phyloP scores from a whole-genome alignment of 768 basidiomycete species.

The Hericium rajendrae region DNA sequence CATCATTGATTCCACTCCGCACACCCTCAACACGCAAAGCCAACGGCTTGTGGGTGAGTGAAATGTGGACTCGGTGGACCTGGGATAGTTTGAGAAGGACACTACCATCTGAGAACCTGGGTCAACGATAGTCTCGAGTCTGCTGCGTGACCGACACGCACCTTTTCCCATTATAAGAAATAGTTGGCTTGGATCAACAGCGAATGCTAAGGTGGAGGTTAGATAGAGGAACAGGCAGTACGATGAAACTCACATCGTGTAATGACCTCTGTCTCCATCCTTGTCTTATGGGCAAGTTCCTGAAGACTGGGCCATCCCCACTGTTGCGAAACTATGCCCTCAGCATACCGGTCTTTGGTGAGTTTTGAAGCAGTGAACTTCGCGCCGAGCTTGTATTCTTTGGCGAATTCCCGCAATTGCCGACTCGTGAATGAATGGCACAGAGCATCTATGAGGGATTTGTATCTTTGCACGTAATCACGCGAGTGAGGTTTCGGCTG shows the following conservation, averaged over 20 bases:
- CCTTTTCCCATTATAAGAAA: slow-evolving; percentile 71
- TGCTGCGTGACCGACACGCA: slow-evolving; percentile 18
- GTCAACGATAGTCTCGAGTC: slow-evolving; percentile 1
- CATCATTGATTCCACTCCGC: slow-evolving; percentile 37
- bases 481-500: slow-evolving; percentile 31
- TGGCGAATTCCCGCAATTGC: slow-evolving; percentile 48
- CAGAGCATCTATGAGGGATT: slow-evolving; percentile 40
- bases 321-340: slow-evolving; percentile 47
- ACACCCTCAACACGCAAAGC: slow-evolving; percentile 51
- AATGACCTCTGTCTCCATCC: slow-evolving; percentile 39
- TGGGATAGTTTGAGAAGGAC: slow-evolving; percentile 51
- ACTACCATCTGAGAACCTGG: slow-evolving; percentile 41
- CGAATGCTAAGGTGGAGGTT: slow-evolving; percentile 33
- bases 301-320: slow-evolving; percentile 65
- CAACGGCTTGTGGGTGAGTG: slow-evolving; percentile 46
- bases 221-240: neutral
- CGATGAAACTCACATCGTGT: slow-evolving; percentile 32
- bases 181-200: slow-evolving; percentile 47
- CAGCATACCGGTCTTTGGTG: slow-evolving; percentile 33
- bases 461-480: slow-evolving; percentile 45
- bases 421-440: slow-evolving; percentile 52
- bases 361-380: slow-evolving; percentile 5
- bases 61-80: slow-evolving; percentile 51
- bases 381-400: slow-evolving; percentile 34
- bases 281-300: slow-evolving; percentile 38